phyloP scores from a whole-genome alignment of 106 monocot genomes.

The Phalaenopsis equestris region DNA sequence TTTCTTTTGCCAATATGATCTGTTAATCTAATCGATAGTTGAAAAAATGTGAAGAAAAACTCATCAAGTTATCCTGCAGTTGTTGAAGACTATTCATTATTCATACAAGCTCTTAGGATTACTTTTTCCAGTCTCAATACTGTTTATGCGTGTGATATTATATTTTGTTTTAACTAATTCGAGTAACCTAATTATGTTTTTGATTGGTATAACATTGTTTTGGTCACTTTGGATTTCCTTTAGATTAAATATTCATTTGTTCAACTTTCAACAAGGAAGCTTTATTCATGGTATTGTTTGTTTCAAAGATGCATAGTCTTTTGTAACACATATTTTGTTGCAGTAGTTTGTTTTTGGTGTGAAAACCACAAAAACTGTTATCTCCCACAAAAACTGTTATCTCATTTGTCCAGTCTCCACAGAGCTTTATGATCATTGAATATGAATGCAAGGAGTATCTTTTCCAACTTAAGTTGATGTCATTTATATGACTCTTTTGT shows the following conservation, averaged over 20 bases:
- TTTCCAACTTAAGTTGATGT: neutral
- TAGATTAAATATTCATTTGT: neutral
- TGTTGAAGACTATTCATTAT: neutral
- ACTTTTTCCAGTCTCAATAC: neutral
- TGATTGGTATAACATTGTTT: neutral
- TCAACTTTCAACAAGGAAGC: neutral
- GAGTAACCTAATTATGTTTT: too few species aligned
- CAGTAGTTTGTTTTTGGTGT: neutral
- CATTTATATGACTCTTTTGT: too few species aligned
- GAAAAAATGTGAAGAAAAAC: neutral
- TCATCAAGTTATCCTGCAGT: neutral
- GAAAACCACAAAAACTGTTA: neutral
- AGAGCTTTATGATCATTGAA: neutral
- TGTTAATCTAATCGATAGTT: neutral
- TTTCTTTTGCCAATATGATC: neutral
- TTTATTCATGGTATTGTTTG: neutral
- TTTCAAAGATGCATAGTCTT: neutral
- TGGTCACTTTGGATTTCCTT: neutral
- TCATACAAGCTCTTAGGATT: neutral
- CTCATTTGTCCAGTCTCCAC: neutral
- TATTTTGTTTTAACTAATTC: neutral
- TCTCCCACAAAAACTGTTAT: neutral
- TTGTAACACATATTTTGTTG: neutral
- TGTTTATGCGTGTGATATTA: neutral
- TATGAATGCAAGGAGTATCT: neutral